Evolutionary conservation across 352 stramenopile species (phyloP).

Genomic region (Globisporangium spiculum): DNA sequence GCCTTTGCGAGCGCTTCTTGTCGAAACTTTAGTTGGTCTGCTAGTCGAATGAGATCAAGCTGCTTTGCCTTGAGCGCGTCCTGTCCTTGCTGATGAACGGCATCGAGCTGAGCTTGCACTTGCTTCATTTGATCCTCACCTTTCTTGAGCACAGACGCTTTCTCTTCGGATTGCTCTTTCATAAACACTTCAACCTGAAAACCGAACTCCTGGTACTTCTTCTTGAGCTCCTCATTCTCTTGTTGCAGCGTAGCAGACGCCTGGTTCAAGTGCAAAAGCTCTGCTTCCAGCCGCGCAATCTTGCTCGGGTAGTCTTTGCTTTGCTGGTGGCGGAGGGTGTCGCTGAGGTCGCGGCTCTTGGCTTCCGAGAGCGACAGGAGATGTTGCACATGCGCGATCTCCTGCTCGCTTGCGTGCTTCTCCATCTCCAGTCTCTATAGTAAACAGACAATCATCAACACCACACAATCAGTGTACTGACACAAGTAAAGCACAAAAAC

Average conservation of each 20-base stretch:
- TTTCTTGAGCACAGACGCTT: constrained; percentile 29
- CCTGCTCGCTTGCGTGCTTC: constrained; percentile 47
- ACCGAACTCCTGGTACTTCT: constrained; percentile 74
- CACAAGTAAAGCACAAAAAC: background rate
- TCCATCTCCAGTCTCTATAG: constrained; percentile 48
- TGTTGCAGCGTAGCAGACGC: constrained; percentile 29
- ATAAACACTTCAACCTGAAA: constrained; percentile 72
- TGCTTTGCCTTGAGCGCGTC: constrained; percentile 57
- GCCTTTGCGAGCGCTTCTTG: constrained; percentile 50
- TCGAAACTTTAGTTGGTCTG: constrained; percentile 57
- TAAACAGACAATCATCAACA: background rate
- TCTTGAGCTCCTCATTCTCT: constrained; percentile 55
- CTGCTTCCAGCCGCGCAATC: constrained; percentile 45
- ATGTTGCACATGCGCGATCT: constrained; percentile 52
- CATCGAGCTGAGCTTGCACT: constrained; percentile 35
- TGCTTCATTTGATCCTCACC: constrained; percentile 35
- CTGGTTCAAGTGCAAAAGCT: constrained; percentile 40
- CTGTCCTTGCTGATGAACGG: constrained; percentile 29
- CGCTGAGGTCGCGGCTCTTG: constrained; percentile 41
- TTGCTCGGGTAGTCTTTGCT: constrained; percentile 47
- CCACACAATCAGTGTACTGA: constrained; percentile 1
- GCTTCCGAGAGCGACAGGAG: constrained; percentile 44
- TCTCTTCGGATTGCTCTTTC: constrained; percentile 61
- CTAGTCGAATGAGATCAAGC: constrained; percentile 38
- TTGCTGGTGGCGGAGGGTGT: constrained; percentile 40